phyloP scores from a whole-genome alignment of 345 rosid genomes.

The Camelina neglecta region DNA sequence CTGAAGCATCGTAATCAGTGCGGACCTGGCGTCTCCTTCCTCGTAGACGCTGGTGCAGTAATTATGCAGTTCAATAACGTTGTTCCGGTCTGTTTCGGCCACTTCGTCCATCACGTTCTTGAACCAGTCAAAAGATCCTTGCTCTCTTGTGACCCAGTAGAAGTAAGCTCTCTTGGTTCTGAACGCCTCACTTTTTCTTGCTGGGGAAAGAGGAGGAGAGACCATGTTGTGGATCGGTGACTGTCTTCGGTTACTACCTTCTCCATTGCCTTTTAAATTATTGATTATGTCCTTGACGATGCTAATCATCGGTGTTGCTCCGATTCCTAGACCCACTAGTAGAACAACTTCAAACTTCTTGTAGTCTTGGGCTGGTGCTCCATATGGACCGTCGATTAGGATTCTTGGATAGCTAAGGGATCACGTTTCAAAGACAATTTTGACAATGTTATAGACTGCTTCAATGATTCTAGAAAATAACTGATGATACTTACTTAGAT shows the following conservation, averaged over 20 bases:
- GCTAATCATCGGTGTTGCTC: constrained; percentile 94
- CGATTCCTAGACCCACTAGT: constrained; percentile 81
- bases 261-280: constrained; percentile 54
- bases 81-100: constrained; percentile 60
- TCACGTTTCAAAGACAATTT: neutral
- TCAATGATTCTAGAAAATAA: neutral
- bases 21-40: constrained; percentile 88
- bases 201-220: constrained; percentile 42
- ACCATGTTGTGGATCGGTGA: constrained; percentile 48
- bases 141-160: constrained; percentile 90
- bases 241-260: constrained; percentile 48
- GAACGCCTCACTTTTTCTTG: constrained; percentile 49
- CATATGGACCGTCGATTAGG: constrained; percentile 83
- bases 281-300: constrained; percentile 74
- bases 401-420: constrained; percentile 67
- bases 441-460: neutral
- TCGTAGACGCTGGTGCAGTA: constrained; percentile 87
- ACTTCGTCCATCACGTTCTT: constrained; percentile 85
- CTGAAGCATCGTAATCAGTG: constrained; percentile 82
- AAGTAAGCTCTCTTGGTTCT: constrained; percentile 81
- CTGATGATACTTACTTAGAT: constrained; percentile 53
- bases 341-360: constrained; percentile 71
- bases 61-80: constrained; percentile 78
- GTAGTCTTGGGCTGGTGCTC: constrained; percentile 91
- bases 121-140: constrained; percentile 90